Conservation (phyloP, 1,139 yeast genomes). For the Hansenula anomala region DNA sequence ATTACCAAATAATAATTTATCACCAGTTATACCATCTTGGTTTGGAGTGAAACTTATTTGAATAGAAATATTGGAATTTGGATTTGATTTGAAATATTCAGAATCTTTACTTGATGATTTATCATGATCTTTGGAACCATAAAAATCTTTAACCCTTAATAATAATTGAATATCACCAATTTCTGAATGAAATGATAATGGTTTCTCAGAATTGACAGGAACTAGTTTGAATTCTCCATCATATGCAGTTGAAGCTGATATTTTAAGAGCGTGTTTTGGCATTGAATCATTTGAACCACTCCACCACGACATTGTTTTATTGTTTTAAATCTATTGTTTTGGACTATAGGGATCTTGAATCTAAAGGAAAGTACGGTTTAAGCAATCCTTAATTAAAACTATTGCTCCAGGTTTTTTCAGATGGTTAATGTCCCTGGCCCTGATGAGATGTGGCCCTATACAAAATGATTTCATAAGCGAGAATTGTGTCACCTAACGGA, state of each 20-base stretch:
- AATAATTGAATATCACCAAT: slow-evolving; percentile 36
- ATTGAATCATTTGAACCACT: not conserved
- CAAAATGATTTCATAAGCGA: no score
- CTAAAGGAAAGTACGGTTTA: no score
- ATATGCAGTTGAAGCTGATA: slow-evolving; percentile 12
- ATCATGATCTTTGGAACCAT: slow-evolving; percentile 38
- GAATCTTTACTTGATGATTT: slow-evolving; percentile 20
- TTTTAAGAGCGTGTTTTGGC: slow-evolving; percentile 6
- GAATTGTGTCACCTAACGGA: no score
- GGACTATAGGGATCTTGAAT: not conserved
- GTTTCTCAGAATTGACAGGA: slow-evolving; percentile 40
- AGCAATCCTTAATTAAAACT: no score
- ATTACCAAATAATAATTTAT: slow-evolving; percentile 59
- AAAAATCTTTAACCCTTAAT: slow-evolving; percentile 40
- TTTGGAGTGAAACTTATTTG: slow-evolving; percentile 17
- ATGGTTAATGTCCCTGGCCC: no score
- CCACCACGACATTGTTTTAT: slow-evolving; percentile 9
- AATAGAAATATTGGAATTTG: slow-evolving; percentile 16
- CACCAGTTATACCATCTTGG: slow-evolving; percentile 32
- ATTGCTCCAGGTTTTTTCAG: no score
- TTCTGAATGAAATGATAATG: slow-evolving; percentile 33
- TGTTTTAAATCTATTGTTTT: no score
- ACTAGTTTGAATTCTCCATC: slow-evolving; percentile 26
- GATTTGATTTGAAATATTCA: slow-evolving; percentile 10
- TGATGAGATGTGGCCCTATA: no score